Evolutionary conservation across 2,329 filamentous ascomycete species (phyloP).

Genomic region (Aspergillus pseudoglaucus): DNA sequence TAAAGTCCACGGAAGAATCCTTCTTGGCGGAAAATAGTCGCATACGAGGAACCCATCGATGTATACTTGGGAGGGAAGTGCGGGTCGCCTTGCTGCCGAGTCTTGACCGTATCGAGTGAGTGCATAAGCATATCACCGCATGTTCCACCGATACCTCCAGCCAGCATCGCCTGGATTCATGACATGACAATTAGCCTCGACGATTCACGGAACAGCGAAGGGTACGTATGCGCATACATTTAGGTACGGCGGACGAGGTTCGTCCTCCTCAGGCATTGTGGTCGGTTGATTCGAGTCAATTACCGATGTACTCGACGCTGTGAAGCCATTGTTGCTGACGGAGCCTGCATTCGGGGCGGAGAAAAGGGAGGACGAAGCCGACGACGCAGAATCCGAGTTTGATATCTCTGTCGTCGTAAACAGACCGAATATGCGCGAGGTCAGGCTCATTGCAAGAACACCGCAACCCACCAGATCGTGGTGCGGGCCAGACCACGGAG

Average conservation of each 20-base stretch:
- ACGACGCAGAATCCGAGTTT: conserved; percentile 18
- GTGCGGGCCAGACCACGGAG: conserved; percentile 23
- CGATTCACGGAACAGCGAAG: not conserved
- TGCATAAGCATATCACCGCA: conserved; percentile 98
- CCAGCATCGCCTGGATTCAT: conserved; percentile 72
- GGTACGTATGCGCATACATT: conserved; percentile 47
- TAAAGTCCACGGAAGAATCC: conserved; percentile 81
- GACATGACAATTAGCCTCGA: conserved; percentile 3
- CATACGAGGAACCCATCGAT: conserved; percentile 82
- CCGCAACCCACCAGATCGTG: conserved; percentile 26
- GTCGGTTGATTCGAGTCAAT: conserved; percentile 8
- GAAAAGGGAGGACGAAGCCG: conserved; percentile 13
- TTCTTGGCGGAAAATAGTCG: conserved; percentile 88
- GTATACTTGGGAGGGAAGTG: conserved; percentile 89
- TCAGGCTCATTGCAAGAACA: conserved; percentile 51
- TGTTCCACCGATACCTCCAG: conserved; percentile 84
- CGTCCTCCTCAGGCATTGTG: conserved; percentile 43
- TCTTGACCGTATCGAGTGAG: conserved; percentile 97
- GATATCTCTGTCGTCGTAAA: conserved; percentile 41
- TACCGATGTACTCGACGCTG: conserved; percentile 3
- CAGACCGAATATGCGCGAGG: conserved; percentile 48
- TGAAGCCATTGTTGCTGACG: no score
- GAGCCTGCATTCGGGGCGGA: not conserved
- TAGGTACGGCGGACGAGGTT: conserved; percentile 56
- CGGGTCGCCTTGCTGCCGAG: conserved; percentile 91